Base-by-base conservation (phyloP, 106 monocot species). In the Dioscorea dumetorum region DNA sequence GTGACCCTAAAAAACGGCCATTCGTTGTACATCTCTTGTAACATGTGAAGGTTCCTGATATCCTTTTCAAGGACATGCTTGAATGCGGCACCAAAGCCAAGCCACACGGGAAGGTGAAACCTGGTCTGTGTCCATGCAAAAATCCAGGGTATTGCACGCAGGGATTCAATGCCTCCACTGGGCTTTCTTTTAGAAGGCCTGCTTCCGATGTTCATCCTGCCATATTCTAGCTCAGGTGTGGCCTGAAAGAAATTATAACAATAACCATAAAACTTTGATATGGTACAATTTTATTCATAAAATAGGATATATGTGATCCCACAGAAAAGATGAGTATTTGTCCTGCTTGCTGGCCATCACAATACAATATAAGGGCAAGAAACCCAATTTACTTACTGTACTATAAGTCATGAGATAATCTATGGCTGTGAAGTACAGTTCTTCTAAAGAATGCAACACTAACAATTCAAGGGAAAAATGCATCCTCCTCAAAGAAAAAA, bases 51-150 rank as follows among this genome's bases (percentile, higher is more conserved):
- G 21, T 93, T 99, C 48, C 81, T 73, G 53, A 85, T 79, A 57
- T 99, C 90, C 57, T 93, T 85, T 22, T 79, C 79, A 67, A 93
- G 32, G 14, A 78, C 69, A 60, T 83, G 71, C 69, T 87, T 87
- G 77, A 99, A 93, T 24, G 99, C 99, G 34, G 81, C 77, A 22
- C 99, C 79, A 69, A 99, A 93, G 22, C 99, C 99, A 63, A 99
- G 93, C 99, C 99, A 99, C 24, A 99, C 99, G 18, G 99, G 99
- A 61, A 99, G 87, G 73, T 99, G 93, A 79, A 99, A 99, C 54
- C 99, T 76, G 24, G 93, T 99, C 66, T 99, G 99, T 16, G 99
- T 99, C 99, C 99, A 99, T 33, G 99, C 99, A 87, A 99, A 99
- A 14, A 99, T 99, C 99, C 99, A 99, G 24, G 99, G 93, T 19